These are phyloP conservation scores for Linum tenue DNA, from an alignment of 345 rosid genomes.

Conservation along the genomic window DNA sequence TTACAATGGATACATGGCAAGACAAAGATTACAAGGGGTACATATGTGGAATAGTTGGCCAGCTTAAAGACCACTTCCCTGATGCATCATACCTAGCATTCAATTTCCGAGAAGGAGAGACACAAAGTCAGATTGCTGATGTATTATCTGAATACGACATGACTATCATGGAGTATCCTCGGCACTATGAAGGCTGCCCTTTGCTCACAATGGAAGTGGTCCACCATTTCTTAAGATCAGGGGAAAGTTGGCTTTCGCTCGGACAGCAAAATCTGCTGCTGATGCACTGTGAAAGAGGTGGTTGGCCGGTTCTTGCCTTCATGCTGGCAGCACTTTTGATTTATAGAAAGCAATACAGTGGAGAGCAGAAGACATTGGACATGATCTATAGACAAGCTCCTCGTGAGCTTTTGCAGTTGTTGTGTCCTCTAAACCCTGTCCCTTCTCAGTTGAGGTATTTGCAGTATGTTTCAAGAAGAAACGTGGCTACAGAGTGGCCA, in stretches of 20 bases:
- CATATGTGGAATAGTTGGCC: slow-evolving; percentile 52
- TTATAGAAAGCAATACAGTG: slow-evolving; percentile 71
- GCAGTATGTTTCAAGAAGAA: slow-evolving; percentile 86
- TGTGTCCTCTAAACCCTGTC: slow-evolving; percentile 70
- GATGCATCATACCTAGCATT: slow-evolving; percentile 77
- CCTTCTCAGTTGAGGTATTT: slow-evolving; percentile 87
- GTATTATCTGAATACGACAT: slow-evolving; percentile 59
- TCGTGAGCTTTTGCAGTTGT: slow-evolving; percentile 64
- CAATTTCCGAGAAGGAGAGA: slow-evolving; percentile 70
- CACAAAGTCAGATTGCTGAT: slow-evolving; percentile 46
- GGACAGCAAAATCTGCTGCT: slow-evolving; percentile 64
- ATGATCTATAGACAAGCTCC: slow-evolving; percentile 93
- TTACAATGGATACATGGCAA: slow-evolving; percentile 55
- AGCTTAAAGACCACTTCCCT: slow-evolving; percentile 60
- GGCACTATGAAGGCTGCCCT: slow-evolving; percentile 83
- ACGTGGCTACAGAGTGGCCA: slow-evolving; percentile 82
- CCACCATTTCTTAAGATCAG: slow-evolving; percentile 85
- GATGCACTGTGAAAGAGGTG: slow-evolving; percentile 87
- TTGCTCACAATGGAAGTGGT: slow-evolving; percentile 70
- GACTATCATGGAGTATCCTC: slow-evolving; percentile 95
- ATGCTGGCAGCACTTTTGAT: slow-evolving; percentile 74
- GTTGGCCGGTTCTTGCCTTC: slow-evolving; percentile 84
- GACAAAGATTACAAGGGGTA: slow-evolving; percentile 53
- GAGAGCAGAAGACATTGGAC: slow-evolving; percentile 79
- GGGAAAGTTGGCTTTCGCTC: slow-evolving; percentile 91